Percentiles rank a stretch among this genome's conserved stretches.
phyloP scores from a whole-genome alignment of 2,329 filamentous ascomycete species.

The Cordyceps farinosa region DNA sequence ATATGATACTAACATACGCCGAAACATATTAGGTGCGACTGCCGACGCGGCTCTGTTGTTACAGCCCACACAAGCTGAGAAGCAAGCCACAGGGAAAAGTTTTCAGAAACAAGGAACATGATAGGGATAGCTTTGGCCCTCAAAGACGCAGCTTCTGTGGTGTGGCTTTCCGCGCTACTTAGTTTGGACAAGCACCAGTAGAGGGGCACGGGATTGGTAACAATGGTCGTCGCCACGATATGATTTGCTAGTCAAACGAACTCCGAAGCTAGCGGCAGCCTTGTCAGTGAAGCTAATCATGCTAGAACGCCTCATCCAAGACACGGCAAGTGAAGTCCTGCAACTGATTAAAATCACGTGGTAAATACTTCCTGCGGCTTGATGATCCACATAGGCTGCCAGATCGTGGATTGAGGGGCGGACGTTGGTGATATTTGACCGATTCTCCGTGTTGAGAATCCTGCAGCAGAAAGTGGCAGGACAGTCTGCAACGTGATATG shows the following conservation, averaged over 20 bases:
- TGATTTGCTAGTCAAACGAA: background rate
- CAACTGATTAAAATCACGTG: constrained; percentile 7
- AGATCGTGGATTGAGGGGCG: constrained; percentile 7
- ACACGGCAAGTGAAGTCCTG: background rate
- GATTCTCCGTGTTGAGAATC: background rate
- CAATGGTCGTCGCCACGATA: background rate
- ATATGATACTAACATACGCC: background rate
- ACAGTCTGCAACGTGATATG: background rate
- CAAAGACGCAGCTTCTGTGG: background rate
- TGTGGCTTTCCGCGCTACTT: background rate
- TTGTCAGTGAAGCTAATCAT: background rate
- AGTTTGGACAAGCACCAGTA: background rate
- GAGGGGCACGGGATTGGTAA: background rate
- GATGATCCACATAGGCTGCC: constrained; percentile 1
- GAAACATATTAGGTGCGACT: background rate
- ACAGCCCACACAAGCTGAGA: background rate
- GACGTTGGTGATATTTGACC: background rate
- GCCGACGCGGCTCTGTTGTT: background rate
- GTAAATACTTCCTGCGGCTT: background rate
- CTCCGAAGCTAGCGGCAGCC: background rate
- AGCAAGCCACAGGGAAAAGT: constrained; percentile 1
- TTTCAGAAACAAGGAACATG: background rate
- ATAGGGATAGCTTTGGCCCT: background rate
- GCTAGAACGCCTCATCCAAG: background rate
- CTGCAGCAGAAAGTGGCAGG: too few relatives aligned